Evolutionary conservation across 768 basidiomycete genomes (phyloP).

Genomic region (Trametes coccinea): DNA sequence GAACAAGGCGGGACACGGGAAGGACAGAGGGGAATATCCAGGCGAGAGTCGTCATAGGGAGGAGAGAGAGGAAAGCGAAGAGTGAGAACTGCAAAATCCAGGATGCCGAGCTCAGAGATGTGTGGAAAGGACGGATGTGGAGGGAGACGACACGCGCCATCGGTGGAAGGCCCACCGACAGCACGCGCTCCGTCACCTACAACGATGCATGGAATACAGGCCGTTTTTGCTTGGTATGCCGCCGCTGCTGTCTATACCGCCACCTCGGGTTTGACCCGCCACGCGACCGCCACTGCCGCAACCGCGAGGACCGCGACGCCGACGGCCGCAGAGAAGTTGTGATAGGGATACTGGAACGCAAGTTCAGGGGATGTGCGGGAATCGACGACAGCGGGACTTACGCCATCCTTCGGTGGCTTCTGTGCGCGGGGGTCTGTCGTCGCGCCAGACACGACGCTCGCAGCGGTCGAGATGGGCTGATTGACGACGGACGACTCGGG

Average conservation of each 20-base stretch:
- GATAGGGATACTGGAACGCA: slow-evolving; percentile 31
- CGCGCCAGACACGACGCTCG: slow-evolving; percentile 18
- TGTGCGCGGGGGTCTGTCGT: slow-evolving; percentile 25
- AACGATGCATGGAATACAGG: slow-evolving; percentile 9
- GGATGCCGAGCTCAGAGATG: slow-evolving; percentile 8
- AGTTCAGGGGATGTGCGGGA: slow-evolving; percentile 3
- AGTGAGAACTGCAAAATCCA: slow-evolving; percentile 7
- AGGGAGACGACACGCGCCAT: neutral
- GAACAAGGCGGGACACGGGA: neutral
- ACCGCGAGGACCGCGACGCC: slow-evolving; percentile 67
- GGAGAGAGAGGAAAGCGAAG: neutral
- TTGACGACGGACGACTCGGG: slow-evolving; percentile 32
- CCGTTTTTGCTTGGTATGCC: slow-evolving; percentile 11
- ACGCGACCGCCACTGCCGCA: slow-evolving; percentile 71
- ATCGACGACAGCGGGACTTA: slow-evolving; percentile 17
- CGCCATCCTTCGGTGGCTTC: slow-evolving; percentile 26
- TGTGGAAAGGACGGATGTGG: neutral
- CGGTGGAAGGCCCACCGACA: neutral
- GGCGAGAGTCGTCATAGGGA: slow-evolving; percentile 3
- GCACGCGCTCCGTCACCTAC: slow-evolving; percentile 12
- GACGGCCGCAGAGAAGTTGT: slow-evolving; percentile 49
- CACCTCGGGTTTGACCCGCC: slow-evolving; percentile 58
- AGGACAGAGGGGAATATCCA: slow-evolving; percentile 2
- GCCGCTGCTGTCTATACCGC: slow-evolving; percentile 18
- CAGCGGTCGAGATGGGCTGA: slow-evolving; percentile 27